Percentiles rank a stretch among this genome's conserved stretches.
phyloP scores from a whole-genome alignment of 345 rosid species.

The Syzygium aqueum region DNA sequence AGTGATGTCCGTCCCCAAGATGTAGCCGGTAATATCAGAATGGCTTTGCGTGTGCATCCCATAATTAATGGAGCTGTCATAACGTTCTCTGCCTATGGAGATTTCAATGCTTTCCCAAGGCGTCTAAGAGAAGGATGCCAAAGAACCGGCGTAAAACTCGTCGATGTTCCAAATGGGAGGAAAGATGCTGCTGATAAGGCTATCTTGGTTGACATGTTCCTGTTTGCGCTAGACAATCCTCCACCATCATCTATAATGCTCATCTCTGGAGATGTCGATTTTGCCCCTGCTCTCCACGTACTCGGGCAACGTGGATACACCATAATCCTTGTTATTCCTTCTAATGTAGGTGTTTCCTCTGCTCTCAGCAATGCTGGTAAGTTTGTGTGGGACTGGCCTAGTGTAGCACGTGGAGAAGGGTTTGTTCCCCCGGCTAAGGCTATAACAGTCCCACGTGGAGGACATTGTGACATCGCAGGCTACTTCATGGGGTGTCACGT shows the following conservation, averaged over 20 bases:
- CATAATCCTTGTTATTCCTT: constrained; percentile 81
- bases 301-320: constrained; percentile 92
- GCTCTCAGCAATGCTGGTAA: constrained; percentile 86
- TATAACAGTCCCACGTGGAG: constrained; percentile 30
- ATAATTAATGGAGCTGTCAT: constrained; percentile 64
- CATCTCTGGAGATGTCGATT: constrained; percentile 96
- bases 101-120: constrained; percentile 89
- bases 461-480: constrained; percentile 26
- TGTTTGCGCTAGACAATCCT: constrained; percentile 83
- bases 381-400: constrained; percentile 97
- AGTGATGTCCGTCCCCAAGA: constrained; percentile 91
- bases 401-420: constrained; percentile 95
- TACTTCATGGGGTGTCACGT: constrained; percentile 45
- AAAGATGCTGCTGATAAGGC: constrained; percentile 99
- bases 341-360: constrained; percentile 72
- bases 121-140: constrained; percentile 96
- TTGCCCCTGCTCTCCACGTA: constrained; percentile 90
- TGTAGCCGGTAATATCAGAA: constrained; percentile 82
- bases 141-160: constrained; percentile 88
- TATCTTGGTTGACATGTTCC: constrained; percentile 89
- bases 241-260: constrained; percentile 85
- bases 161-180: constrained; percentile 94
- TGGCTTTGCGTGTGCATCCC: constrained; percentile 87
- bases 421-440: constrained; percentile 47
- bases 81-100: constrained; percentile 89